These are phyloP conservation scores for Abelmoschus esculentus DNA, from an alignment of 345 rosid genomes.

Conservation along the genomic window DNA sequence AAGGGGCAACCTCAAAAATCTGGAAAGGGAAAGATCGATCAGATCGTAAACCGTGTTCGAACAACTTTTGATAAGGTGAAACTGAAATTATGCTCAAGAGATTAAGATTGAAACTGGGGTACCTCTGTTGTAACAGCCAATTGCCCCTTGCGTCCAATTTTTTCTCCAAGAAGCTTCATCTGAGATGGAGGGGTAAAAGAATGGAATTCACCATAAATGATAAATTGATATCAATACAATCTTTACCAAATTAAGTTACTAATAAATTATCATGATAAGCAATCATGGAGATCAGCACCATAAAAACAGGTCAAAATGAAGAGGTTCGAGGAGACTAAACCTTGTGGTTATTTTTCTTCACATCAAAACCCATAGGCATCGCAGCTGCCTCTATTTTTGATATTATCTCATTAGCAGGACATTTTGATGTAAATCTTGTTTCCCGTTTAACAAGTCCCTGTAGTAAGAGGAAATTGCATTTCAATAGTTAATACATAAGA, in stretches of 20 bases:
- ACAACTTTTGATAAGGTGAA: not conserved
- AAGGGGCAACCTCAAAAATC: slow-evolving; percentile 97
- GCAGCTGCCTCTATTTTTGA: slow-evolving; percentile 89
- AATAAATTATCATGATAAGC: not conserved
- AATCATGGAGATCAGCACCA: slow-evolving; percentile 31
- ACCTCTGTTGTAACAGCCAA: slow-evolving; percentile 92
- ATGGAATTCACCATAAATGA: not conserved
- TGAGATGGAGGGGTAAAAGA: slow-evolving; percentile 14
- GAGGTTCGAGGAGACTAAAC: slow-evolving; percentile 22
- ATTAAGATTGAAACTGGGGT: not conserved
- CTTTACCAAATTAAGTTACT: not conserved
- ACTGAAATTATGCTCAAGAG: slow-evolving; percentile 1
- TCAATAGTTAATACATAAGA: not conserved
- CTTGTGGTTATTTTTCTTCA: slow-evolving; percentile 90
- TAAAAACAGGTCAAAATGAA: not conserved
- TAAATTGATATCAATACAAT: not conserved
- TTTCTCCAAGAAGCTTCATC: slow-evolving; percentile 90
- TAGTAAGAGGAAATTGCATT: slow-evolving; percentile 14
- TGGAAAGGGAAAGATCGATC: slow-evolving; percentile 17
- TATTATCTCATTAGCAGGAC: slow-evolving; percentile 78
- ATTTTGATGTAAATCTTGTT: slow-evolving; percentile 88
- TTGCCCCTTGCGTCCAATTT: slow-evolving; percentile 95
- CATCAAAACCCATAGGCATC: slow-evolving; percentile 81
- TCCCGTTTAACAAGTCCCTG: slow-evolving; percentile 92
- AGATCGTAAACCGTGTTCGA: not conserved